phyloP scores from a whole-genome alignment of 306 rosid genomes.

The Medicago ruthenica region DNA sequence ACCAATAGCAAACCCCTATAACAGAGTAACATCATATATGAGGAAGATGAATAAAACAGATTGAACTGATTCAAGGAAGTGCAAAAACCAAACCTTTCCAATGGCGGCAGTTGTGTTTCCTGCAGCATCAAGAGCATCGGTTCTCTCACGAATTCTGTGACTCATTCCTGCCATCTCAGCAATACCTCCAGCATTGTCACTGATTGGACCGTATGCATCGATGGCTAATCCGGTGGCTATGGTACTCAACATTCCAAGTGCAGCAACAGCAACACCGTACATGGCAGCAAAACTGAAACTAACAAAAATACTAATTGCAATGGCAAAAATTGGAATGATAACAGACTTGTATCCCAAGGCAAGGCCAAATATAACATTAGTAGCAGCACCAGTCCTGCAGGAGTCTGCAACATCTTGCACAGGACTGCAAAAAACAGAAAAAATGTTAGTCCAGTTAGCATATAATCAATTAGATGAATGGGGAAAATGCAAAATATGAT shows the following conservation, averaged over 20 bases:
- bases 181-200: constrained; percentile 98
- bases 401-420: constrained; percentile 99
- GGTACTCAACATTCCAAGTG: constrained; percentile 97
- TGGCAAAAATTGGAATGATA: constrained; percentile 95
- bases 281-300: constrained; percentile 97
- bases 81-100: constrained; percentile 80
- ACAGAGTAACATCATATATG: constrained; percentile 24
- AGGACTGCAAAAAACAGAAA: constrained; percentile 63
- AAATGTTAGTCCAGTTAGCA: neutral
- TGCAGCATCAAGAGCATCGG: constrained; percentile 98
- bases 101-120: constrained; percentile 99
- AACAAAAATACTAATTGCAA: constrained; percentile 83
- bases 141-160: constrained; percentile 90
- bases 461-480: neutral
- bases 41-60: constrained; percentile 10
- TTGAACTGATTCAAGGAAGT: neutral
- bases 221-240: constrained; percentile 97
- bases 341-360: constrained; percentile 99
- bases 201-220: constrained; percentile 97
- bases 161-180: constrained; percentile 99
- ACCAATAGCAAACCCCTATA: constrained; percentile 93
- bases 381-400: constrained; percentile 98
- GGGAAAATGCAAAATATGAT: neutral
- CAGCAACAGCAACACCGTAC: constrained; percentile 97
- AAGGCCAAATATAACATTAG: constrained; percentile 95